Conservation (phyloP, 371 early-diverging fungal species). For the Mortierella sp. region DNA sequence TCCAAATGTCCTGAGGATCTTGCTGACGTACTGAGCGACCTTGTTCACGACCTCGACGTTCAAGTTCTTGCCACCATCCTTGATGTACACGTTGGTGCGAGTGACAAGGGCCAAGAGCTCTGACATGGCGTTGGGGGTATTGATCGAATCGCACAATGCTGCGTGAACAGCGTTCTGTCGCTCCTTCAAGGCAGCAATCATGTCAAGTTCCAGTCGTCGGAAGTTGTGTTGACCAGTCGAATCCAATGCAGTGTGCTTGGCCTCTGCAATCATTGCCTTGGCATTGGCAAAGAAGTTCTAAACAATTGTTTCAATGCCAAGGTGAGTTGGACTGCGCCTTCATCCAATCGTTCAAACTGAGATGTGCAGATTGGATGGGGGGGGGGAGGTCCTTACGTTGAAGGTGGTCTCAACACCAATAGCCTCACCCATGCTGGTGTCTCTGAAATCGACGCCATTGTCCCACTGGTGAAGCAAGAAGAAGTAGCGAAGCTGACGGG, state of each 20-base stretch:
- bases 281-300: conserved; percentile 90
- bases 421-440: conserved; percentile 87
- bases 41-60: conserved; percentile 77
- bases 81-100: conserved; percentile 85
- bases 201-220: conserved; percentile 67
- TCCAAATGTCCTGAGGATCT: conserved; percentile 80
- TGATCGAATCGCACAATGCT: conserved; percentile 95
- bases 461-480: conserved; percentile 96
- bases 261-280: conserved; percentile 79
- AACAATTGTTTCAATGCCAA: too few species aligned
- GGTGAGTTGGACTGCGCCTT: too few species aligned
- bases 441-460: conserved; percentile 90
- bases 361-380: background rate
- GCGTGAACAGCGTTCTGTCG: conserved; percentile 80
- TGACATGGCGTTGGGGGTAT: conserved; percentile 88
- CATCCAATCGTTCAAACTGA: too few species aligned
- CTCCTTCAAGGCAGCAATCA: conserved; percentile 57
- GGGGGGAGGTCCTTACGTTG: conserved; percentile 60
- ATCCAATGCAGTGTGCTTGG: conserved; percentile 53
- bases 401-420: conserved; percentile 81
- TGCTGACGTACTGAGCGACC: conserved; percentile 84
- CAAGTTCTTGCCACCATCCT: conserved; percentile 59
- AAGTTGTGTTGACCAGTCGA: conserved; percentile 78
- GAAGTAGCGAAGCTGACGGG: conserved; percentile 93
- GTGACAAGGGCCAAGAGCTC: conserved; percentile 86